Percentiles rank a stretch among this genome's conserved stretches.
phyloP scores from a whole-genome alignment of 1,284 basidiomycete species.

The Ceratobasidium sp. region DNA sequence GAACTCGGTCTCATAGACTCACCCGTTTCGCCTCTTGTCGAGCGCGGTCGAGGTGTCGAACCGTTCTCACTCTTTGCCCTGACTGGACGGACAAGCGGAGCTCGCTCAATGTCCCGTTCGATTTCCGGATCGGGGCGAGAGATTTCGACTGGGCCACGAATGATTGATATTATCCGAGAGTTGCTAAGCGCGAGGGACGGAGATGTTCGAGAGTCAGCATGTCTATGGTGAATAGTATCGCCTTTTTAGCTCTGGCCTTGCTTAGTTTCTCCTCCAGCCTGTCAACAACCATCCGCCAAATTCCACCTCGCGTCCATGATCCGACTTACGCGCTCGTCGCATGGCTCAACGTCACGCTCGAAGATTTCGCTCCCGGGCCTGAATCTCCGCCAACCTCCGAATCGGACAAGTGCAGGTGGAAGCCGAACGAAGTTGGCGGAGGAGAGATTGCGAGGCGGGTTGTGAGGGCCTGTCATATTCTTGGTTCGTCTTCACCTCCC shows the following conservation, averaged over 20 bases:
- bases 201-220: constrained; percentile 35
- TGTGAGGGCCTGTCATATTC: constrained; percentile 30
- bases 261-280: neutral
- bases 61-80: constrained; percentile 2
- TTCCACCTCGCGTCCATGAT: neutral
- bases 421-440: constrained; percentile 20
- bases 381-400: constrained; percentile 1
- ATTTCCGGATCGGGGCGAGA: constrained; percentile 1
- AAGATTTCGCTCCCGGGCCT: constrained; percentile 34
- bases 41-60: constrained; percentile 1
- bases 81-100: neutral
- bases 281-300: constrained; percentile 22
- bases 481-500: constrained; percentile 11
- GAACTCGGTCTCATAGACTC: neutral
- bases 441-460: constrained; percentile 32
- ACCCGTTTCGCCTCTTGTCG: neutral
- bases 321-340: constrained; percentile 20
- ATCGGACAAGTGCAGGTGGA: constrained; percentile 36
- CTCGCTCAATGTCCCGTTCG: constrained; percentile 3
- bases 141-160: neutral
- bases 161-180: constrained; percentile 22
- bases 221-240: constrained; percentile 11
- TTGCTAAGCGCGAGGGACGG: constrained; percentile 31
- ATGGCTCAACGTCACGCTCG: constrained; percentile 34
- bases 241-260: too few species aligned